These are phyloP conservation scores for Candida tetrigidarum DNA, from an alignment of 1,139 yeast genomes.

Conservation along the genomic window DNA sequence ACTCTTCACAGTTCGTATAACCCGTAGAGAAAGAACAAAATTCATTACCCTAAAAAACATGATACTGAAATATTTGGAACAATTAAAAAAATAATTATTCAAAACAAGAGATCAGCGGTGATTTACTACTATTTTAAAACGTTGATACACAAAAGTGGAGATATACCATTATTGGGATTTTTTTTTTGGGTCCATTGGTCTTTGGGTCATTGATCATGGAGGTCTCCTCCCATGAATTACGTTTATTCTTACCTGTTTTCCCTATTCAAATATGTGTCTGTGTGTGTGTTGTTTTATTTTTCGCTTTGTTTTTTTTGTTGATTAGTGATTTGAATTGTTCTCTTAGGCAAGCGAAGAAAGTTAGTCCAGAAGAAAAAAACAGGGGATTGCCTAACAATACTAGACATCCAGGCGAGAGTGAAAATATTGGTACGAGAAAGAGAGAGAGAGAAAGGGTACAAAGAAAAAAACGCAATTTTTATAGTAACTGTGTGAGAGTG, in stretches of 20 bases:
- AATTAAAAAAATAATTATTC: no score
- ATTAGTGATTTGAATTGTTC: background rate
- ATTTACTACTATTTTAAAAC: background rate
- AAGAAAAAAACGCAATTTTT: no score
- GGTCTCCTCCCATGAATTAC: background rate
- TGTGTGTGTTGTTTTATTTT: no score
- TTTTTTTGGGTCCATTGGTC: background rate
- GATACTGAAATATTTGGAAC: no score
- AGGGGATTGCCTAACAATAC: background rate
- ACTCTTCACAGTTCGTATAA: no score
- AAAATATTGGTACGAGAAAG: background rate
- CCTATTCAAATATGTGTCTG: no score
- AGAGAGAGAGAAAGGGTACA: background rate
- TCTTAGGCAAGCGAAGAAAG: constrained; percentile 2
- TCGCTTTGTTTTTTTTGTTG: background rate
- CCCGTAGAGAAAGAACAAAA: no score
- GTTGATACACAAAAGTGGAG: background rate
- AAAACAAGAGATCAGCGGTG: background rate
- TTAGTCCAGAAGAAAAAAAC: constrained; percentile 2
- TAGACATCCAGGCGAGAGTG: background rate
- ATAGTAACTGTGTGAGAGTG: no score
- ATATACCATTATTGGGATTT: background rate
- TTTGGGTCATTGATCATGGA: background rate
- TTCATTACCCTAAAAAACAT: no score
- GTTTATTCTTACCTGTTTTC: background rate